Evolutionary conservation across 1,139 yeast genomes (phyloP), one percentile per base, ranked within the genome.

Genomic region (Diutina mesorugosa): DNA sequence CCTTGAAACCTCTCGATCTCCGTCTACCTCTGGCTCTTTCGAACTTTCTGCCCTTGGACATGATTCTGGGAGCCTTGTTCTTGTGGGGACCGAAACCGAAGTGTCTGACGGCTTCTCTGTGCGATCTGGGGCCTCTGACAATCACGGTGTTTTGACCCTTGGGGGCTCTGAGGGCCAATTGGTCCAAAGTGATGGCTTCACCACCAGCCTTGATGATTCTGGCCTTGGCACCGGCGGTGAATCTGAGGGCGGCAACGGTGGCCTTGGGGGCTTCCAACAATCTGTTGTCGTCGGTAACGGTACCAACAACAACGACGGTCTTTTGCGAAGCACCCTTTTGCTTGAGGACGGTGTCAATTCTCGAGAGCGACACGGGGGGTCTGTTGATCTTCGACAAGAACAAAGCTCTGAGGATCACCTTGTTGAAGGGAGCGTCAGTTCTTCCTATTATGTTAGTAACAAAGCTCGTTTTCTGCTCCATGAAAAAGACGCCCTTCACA

Each of bases 21-120:
- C 99, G 87, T 80, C 89, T 95, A 86, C 99, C 99, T 89, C 99
- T 93, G 72, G 97, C 99, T 80, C 95, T 90, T 86, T 95, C 99
- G 85, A 93, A 93, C 84, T 93, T 95, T 85, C 98, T 93, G 77
- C 99, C 99, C 79, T 84, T 90, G 66, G 98, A 91, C 74, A 80
- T 73, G 78, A 93, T 87, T 84, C 96, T 90, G 81, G 99, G 99
- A 72, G 98, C 99, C 89, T 93, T 95, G 81, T 85, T 81, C 85
- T 89, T 88, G 95, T 95, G 98, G 73, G 99, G 99, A 81, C 99
- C 99, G 80, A 93, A 76, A 79, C 99, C 99, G 75, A 95, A 95
- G 88, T 93, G 99, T 85, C 98, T 90, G 71, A 90, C 98, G 71
- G 99, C 97, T 84, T 93, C 98, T 85, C 99, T 90, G 78, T 96